Evolutionary conservation across 352 stramenopile genomes (phyloP), one percentile per base, ranked within the genome.

Genomic region (Phytophthora macrochlamydospora): DNA sequence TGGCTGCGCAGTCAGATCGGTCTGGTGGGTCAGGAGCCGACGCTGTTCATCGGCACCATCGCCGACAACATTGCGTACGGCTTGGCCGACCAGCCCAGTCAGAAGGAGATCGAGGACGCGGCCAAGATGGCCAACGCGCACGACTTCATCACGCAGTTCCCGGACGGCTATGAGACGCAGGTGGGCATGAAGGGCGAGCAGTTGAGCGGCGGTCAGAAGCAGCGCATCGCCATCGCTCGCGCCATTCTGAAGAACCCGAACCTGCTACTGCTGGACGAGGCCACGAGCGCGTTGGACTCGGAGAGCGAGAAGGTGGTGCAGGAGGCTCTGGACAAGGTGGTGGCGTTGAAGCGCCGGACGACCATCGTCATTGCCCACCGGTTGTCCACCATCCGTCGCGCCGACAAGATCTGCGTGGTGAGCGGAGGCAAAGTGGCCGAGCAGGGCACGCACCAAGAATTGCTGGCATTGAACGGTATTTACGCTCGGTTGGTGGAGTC

Each of bases 381-480:
- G n/a, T 44, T 76, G 51, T 71, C 63, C 2, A 83, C 75, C 18
- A 76, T 81, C 35, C 69, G 65, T 6, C 89, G 97, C 78, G 95
- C 93, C 38, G 93, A 99, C 79, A 83, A 92, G 58, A 99, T 99
- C 62, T 89, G 94, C 45, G 94, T 99, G 7, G 79, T 99, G 51
- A 80, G 97, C 32, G 78, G 95, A 30, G 96, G 97, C 6, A 78
- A 77, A 43, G 88, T 99, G 31, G 87, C 93, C 4, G 95, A 99
- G 69, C 76, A 89, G 35, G 96, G 95, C 28, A 98, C 87, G 5
- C 95, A 99, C 71, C 62, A 87, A 30, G 86, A 98, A 40, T 74
- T 99, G 31, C 61, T 98, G 28, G 66, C 59, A n/a, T 30, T 59
- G 9, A 51, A 59, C 44, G 73, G 64, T 9, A 67, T 78, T 30